These are phyloP conservation scores for Carex pumila DNA, from an alignment of 176 grass and related monocot species.

Conservation along the genomic window DNA sequence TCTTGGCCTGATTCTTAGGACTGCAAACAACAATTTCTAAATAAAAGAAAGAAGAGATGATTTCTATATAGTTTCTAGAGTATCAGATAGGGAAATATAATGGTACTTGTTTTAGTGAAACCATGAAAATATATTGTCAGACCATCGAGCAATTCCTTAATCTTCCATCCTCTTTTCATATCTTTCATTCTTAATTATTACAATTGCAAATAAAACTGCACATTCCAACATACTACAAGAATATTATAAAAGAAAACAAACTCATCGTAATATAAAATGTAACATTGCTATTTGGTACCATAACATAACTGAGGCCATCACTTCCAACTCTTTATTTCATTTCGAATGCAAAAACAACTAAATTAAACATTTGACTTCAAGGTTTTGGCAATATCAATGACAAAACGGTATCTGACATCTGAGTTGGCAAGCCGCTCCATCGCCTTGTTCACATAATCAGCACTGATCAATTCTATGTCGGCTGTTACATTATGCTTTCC, in stretches of 20 bases:
- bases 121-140: no score
- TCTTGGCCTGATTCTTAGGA: no score
- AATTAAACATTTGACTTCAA: conserved; percentile 20
- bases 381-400: conserved; percentile 73
- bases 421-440: conserved; percentile 49
- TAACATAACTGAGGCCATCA: background rate
- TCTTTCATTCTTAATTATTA: background rate
- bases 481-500: conserved; percentile 44
- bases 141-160: no score
- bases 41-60: no score
- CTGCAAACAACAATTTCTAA: no score
- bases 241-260: background rate
- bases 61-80: no score
- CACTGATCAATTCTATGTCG: conserved; percentile 42
- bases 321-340: background rate
- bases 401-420: conserved; percentile 69
- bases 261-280: background rate
- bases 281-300: background rate
- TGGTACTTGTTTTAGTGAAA: no score
- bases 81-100: no score
- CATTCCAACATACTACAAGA: background rate
- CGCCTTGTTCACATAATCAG: conserved; percentile 51
- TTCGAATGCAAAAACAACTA: background rate
- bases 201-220: background rate
- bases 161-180: no score